Evolutionary conservation across 2,329 filamentous ascomycete species (phyloP).

Genomic region (Epichloe sylvatica): DNA sequence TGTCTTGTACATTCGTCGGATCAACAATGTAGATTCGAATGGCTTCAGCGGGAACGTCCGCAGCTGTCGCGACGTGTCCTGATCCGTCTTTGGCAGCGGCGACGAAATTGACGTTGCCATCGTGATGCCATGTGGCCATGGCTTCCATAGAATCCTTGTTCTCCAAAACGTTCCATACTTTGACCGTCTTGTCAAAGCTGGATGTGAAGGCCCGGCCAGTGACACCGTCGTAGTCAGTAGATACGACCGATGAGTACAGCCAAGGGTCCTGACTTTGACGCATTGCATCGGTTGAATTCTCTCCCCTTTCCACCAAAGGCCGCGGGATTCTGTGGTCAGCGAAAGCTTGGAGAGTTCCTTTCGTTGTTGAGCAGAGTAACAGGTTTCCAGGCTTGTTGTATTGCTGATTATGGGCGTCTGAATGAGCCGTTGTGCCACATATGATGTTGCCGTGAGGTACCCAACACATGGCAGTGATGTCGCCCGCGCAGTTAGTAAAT

Average conservation of each 20-base stretch:
- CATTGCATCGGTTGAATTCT: constrained; percentile 44
- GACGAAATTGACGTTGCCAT: constrained; percentile 49
- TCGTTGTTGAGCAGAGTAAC: constrained; percentile 35
- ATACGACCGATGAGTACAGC: constrained; percentile 50
- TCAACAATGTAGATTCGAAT: constrained; percentile 42
- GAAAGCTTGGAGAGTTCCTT: constrained; percentile 34
- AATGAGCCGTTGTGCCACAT: constrained; percentile 50
- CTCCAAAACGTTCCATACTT: constrained; percentile 36
- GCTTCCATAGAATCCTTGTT: constrained; percentile 27
- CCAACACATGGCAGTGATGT: constrained; percentile 46
- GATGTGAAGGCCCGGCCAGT: constrained; percentile 40
- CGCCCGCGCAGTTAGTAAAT: constrained; percentile 48
- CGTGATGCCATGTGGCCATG: constrained; percentile 38
- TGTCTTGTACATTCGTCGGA: constrained; percentile 20
- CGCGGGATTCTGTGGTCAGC: constrained; percentile 44
- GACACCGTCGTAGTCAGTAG: constrained; percentile 38
- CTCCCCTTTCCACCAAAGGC: constrained; percentile 36
- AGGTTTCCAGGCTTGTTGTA: constrained; percentile 54
- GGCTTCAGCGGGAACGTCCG: constrained; percentile 39
- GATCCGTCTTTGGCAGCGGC: constrained; percentile 33
- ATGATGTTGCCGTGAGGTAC: constrained; percentile 38
- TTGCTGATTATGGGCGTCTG: constrained; percentile 48
- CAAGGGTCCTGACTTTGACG: constrained; percentile 45
- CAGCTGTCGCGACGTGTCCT: constrained; percentile 43
- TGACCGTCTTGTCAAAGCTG: constrained; percentile 48